Percentiles rank a stretch among this genome's conserved stretches.
Evolutionary conservation across 1,139 yeast species (phyloP).

Genomic region (Pichia sp.): DNA sequence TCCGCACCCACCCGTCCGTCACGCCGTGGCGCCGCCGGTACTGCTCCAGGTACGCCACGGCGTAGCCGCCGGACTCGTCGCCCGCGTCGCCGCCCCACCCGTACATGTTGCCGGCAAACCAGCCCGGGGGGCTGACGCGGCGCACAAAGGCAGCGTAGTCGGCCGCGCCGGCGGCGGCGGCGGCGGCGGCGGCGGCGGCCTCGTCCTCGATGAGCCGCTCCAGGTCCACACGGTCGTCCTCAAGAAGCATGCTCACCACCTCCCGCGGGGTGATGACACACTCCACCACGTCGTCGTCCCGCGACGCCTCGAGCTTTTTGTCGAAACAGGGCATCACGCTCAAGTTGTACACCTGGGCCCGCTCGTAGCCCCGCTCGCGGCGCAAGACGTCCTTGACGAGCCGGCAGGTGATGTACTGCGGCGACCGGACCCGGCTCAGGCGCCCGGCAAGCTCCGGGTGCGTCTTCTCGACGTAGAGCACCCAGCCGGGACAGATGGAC

Average conservation of each 20-base stretch:
- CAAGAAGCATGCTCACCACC: conserved; percentile 60
- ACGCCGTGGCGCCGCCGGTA: conserved; percentile 1
- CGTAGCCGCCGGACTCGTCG: conserved; percentile 88
- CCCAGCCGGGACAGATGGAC: conserved; percentile 94
- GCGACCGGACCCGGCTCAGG: conserved; percentile 67
- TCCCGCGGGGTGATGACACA: conserved; percentile 93
- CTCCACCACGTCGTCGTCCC: conserved; percentile 69
- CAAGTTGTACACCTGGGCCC: conserved; percentile 61
- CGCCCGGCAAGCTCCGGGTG: conserved; percentile 75
- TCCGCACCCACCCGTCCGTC: conserved; percentile 21
- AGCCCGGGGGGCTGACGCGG: conserved; percentile 45
- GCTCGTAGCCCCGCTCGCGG: conserved; percentile 35
- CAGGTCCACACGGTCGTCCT: conserved; percentile 42
- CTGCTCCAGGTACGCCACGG: conserved; percentile 51
- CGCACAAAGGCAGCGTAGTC: conserved; percentile 32
- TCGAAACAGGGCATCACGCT: conserved; percentile 97
- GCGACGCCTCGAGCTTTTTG: conserved; percentile 89
- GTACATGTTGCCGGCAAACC: conserved; percentile 55
- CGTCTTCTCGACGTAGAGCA: conserved; percentile 90
- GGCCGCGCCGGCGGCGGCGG: not conserved
- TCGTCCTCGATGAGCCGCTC: conserved; percentile 30
- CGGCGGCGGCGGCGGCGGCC: not conserved
- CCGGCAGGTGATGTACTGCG: conserved; percentile 90
- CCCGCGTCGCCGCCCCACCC: conserved; percentile 73
- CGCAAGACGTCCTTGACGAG: conserved; percentile 59